A percentile compares a stretch with the other conserved stretches of the same genome.
phyloP scores from a whole-genome alignment of 2,329 filamentous ascomycete genomes.

The Niveomyces coronatus region DNA sequence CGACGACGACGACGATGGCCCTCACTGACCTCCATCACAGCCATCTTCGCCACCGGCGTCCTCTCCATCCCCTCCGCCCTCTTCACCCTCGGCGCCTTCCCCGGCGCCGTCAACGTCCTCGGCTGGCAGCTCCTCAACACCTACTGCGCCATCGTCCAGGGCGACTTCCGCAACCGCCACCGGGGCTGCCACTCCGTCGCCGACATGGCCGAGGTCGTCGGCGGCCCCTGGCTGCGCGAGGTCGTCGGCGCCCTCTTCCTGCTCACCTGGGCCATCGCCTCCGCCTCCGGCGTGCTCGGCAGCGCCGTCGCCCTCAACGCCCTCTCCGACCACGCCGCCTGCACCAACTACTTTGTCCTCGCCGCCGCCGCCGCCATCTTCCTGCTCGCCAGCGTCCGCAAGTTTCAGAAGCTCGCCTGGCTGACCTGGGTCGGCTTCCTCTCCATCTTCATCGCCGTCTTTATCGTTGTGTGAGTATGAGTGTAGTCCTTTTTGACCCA shows the following conservation, averaged over 20 bases:
- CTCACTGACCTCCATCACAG: too few species aligned
- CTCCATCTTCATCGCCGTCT: constrained; percentile 46
- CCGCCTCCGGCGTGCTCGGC: constrained; percentile 47
- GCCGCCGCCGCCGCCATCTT: constrained; percentile 41
- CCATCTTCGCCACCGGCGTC: constrained; percentile 33
- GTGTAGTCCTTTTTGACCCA: too few species aligned
- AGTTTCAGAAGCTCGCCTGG: constrained; percentile 51
- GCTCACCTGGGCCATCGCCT: constrained; percentile 45
- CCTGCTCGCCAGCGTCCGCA: constrained; percentile 41
- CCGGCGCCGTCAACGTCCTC: constrained; percentile 31
- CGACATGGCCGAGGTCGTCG: constrained; percentile 48
- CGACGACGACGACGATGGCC: too few species aligned
- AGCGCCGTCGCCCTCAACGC: constrained; percentile 50
- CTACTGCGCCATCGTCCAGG: constrained; percentile 29
- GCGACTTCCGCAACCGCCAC: constrained; percentile 28
- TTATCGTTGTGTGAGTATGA: constrained; percentile 40
- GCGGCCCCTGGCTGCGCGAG: constrained; percentile 41
- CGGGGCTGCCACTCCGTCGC: constrained; percentile 30
- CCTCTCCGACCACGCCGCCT: constrained; percentile 45
- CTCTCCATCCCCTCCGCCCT: constrained; percentile 32
- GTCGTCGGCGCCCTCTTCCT: constrained; percentile 45
- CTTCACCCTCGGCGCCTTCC: constrained; percentile 31
- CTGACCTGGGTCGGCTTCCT: constrained; percentile 50
- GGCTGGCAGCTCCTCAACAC: constrained; percentile 31
- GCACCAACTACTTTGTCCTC: constrained; percentile 48